Evolutionary conservation across 2,329 filamentous ascomycete species (phyloP).

Genomic region (Penicillium frequentans): DNA sequence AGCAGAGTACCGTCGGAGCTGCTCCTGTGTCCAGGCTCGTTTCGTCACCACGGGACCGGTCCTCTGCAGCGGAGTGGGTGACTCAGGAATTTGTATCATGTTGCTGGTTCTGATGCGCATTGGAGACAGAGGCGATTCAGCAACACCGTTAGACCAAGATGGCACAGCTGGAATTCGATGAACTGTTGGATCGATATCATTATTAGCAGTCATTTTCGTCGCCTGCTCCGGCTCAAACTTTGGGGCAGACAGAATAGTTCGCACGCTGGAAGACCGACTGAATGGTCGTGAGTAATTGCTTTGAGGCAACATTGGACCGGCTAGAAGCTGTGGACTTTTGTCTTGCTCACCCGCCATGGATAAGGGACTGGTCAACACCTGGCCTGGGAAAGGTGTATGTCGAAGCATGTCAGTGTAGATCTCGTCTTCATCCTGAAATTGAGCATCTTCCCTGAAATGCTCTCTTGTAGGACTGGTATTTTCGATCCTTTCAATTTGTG

Average conservation of each 20-base stretch:
- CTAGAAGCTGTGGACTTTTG: background rate
- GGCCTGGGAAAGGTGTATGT: background rate
- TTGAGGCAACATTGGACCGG: slow-evolving; percentile 7
- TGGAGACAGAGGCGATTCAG: slow-evolving; percentile 16
- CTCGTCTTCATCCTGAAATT: slow-evolving; percentile 33
- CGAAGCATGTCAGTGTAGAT: slow-evolving; percentile 12
- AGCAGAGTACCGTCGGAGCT: slow-evolving; percentile 23
- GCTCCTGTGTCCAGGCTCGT: slow-evolving; percentile 21
- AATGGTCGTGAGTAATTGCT: slow-evolving; percentile 42
- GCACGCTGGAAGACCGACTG: slow-evolving; percentile 32
- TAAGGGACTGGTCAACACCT: background rate
- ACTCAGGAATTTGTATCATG: slow-evolving; percentile 23
- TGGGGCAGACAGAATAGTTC: slow-evolving; percentile 18
- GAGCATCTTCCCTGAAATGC: slow-evolving; percentile 42
- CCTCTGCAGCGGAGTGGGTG: slow-evolving; percentile 31
- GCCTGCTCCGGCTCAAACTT: slow-evolving; percentile 6
- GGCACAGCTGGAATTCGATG: background rate
- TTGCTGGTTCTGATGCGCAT: slow-evolving; percentile 26
- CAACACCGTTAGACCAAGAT: background rate
- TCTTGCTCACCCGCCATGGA: background rate
- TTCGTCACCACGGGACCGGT: slow-evolving; percentile 13
- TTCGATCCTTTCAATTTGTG: slow-evolving; percentile 36
- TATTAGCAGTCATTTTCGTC: background rate
- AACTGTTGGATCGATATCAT: background rate
- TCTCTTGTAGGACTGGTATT: slow-evolving; percentile 24